These are phyloP conservation scores for Triticum dicoccoides DNA, from an alignment of 176 grass and related monocot genomes.

Conservation along the genomic window DNA sequence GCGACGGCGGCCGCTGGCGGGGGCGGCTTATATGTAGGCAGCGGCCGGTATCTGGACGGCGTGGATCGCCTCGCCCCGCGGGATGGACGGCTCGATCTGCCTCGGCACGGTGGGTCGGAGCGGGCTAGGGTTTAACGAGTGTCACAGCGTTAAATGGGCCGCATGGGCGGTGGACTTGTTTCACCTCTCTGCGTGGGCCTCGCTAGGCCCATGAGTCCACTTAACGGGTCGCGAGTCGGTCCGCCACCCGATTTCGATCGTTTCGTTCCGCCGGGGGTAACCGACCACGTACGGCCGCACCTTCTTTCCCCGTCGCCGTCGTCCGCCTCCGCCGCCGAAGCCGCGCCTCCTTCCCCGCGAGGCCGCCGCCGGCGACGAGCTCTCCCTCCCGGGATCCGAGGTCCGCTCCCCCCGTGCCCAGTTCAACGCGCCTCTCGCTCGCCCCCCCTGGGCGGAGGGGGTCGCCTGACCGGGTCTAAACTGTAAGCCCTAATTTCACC, in stretches of 20 bases:
- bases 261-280: neutral
- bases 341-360: neutral
- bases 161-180: neutral
- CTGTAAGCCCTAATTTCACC: conserved; percentile 15
- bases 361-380: neutral
- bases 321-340: neutral
- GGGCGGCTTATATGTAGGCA: conserved; percentile 30
- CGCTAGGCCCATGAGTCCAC: neutral
- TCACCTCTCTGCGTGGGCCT: neutral
- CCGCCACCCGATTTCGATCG: neutral
- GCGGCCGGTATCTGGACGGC: neutral
- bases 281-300: neutral
- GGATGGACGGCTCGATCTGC: neutral
- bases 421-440: neutral
- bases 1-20: neutral
- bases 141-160: neutral
- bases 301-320: neutral
- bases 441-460: neutral
- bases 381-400: neutral
- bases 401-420: neutral
- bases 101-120: rapidly evolving
- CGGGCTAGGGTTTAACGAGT: conserved; percentile 32
- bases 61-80: neutral
- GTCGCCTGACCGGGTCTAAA: neutral
- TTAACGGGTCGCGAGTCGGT: neutral